Percentiles rank a stretch among this genome's conserved stretches.
Evolutionary conservation across 2,329 filamentous ascomycete genomes (phyloP).

Genomic region (Calonectria hawksworthii): DNA sequence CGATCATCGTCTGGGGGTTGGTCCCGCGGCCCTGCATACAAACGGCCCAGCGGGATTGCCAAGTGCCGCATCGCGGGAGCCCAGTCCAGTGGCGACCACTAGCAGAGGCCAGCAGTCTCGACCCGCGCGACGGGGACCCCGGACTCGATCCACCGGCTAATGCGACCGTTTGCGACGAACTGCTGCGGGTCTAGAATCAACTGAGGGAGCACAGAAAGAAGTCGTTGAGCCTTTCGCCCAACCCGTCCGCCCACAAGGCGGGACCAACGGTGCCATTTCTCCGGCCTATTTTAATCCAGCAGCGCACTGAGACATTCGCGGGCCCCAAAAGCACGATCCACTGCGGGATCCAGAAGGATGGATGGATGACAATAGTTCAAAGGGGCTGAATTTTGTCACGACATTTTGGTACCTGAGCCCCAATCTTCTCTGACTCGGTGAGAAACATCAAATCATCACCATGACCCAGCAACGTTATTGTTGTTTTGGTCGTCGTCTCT

Average conservation of each 20-base stretch:
- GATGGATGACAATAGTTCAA: not conserved
- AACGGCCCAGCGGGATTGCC: not conserved
- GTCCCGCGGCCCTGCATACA: not conserved
- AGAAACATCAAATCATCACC: not conserved
- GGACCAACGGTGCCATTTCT: slow-evolving; percentile 1
- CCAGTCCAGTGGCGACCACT: not conserved
- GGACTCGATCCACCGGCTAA: not conserved
- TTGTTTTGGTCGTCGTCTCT: not conserved
- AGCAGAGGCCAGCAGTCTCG: not conserved
- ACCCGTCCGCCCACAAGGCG: not conserved
- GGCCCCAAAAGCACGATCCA: not conserved
- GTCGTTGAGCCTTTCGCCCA: not conserved
- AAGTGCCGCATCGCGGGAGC: not conserved
- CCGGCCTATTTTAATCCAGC: not conserved
- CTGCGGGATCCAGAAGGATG: not conserved
- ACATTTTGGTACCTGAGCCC: not conserved
- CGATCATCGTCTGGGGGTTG: not conserved
- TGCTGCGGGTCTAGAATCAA: not conserved
- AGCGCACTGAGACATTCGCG: not conserved
- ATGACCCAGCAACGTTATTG: not conserved
- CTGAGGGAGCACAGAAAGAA: not conserved
- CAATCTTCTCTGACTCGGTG: not conserved
- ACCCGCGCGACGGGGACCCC: not conserved
- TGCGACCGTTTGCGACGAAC: slow-evolving; percentile 1
- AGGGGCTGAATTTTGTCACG: not conserved